Conservation (phyloP, 2,329 filamentous ascomycete genomes). For the Pyrenophora graminea region DNA sequence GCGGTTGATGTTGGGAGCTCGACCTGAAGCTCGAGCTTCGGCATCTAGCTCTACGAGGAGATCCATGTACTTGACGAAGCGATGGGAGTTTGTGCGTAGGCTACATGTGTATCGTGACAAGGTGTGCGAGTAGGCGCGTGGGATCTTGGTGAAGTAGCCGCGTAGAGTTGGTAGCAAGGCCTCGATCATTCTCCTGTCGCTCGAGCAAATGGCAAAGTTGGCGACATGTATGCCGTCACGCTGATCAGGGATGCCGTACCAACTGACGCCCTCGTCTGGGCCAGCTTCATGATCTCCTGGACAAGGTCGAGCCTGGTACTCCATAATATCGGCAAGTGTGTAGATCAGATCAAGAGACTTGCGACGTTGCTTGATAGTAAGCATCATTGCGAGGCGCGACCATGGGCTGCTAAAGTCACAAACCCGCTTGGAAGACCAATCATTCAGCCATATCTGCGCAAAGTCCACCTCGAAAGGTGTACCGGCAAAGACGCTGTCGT, state of each 20-base stretch:
- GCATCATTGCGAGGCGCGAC: slow-evolving; percentile 82
- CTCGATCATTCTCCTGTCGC: slow-evolving; percentile 74
- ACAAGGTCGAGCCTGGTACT: slow-evolving; percentile 65
- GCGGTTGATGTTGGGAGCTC: slow-evolving; percentile 59
- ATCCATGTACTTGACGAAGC: slow-evolving; percentile 62
- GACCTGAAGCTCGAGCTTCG: slow-evolving; percentile 39
- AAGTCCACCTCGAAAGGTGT: slow-evolving; percentile 72
- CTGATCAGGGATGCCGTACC: slow-evolving; percentile 76
- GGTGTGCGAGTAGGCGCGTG: slow-evolving; percentile 39
- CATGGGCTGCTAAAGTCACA: slow-evolving; percentile 84
- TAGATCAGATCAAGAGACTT: slow-evolving; percentile 71
- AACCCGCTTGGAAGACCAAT: slow-evolving; percentile 61
- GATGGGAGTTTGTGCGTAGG: slow-evolving; percentile 65
- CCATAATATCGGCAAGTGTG: slow-evolving; percentile 66
- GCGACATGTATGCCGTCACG: slow-evolving; percentile 65
- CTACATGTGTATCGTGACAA: slow-evolving; percentile 64
- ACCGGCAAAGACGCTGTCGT: slow-evolving; percentile 67
- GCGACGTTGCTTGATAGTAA: slow-evolving; percentile 72
- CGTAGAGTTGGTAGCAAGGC: slow-evolving; percentile 72
- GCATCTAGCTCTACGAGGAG: slow-evolving; percentile 60
- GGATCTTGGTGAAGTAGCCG: slow-evolving; percentile 62
- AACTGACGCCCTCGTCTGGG: slow-evolving; percentile 57
- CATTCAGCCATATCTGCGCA: slow-evolving; percentile 62
- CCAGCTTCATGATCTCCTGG: slow-evolving; percentile 59
- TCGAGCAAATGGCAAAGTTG: slow-evolving; percentile 75